Evolutionary conservation across 148 eudicot species (phyloP), one percentile per base, ranked within the genome.

Genomic region (Heliosperma pusillum): DNA sequence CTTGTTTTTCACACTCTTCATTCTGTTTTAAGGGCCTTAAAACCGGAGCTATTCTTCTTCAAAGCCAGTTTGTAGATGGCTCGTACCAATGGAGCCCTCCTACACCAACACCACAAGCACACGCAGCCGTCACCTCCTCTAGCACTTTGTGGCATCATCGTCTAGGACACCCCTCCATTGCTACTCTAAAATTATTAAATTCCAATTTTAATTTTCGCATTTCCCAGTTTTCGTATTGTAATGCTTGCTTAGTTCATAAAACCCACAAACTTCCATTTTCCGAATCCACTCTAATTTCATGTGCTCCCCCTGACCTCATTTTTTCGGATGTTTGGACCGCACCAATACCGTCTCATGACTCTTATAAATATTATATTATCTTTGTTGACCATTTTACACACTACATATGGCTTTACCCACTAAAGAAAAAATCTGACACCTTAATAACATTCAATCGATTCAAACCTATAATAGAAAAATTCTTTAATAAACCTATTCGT

Each of bases 331-430:
- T 21, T 3, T 59, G 22, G 64, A 42, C 62, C 9, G 52, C 62
- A 7, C 74, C 74, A 1, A 19, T 71, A 2, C 3, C 26, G 1
- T 71, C 61, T 8, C 12, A 8, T 13, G 62, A 71, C 7, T 29
- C 26, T 5, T 59, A n/a, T 19, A 59, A 59, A 9, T 59, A 71
- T 27, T 71, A 71, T 52, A 29, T 71, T 2, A 9, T 71, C 2
- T 71, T 71, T 52, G 62, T 71, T 52, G 74, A 71, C 25, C 74
- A 71, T 47, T 55, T 15, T 13, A 71, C 74, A 5, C 21, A 27
- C 5, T 55, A 71, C 20, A 52, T 19, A 0, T 71, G 74, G 74
- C 17, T 71, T 7, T 71, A 22, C 21, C 74, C 74, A 12, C 30
- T 71, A 7, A 71, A 71, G 21, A 16, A 55, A 3, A 70, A 70